Conservation (phyloP, 768 basidiomycete genomes). For the Leucocoprinus birnbaumii region DNA sequence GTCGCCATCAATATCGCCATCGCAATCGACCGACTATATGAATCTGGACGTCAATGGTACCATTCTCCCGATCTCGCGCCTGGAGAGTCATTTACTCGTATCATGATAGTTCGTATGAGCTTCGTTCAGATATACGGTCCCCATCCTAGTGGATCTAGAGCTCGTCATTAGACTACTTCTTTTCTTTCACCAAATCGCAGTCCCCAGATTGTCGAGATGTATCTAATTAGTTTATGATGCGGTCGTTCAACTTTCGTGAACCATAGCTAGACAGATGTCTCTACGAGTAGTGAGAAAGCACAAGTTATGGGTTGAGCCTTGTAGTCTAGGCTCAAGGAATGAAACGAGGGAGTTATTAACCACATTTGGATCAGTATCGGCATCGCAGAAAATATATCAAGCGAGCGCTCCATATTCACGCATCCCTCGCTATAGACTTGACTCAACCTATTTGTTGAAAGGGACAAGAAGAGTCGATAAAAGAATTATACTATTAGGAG, state of each 20-base stretch:
- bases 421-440: neutral
- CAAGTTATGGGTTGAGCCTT: neutral
- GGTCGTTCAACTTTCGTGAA: neutral
- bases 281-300: too few relatives aligned
- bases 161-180: neutral
- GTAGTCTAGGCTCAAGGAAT: neutral
- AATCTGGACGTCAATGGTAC: neutral
- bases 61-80: neutral
- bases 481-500: constrained; percentile 2
- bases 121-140: neutral
- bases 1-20: constrained; percentile 1
- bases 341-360: neutral
- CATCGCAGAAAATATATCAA: neutral
- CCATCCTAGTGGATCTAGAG: neutral
- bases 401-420: neutral
- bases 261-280: too few relatives aligned
- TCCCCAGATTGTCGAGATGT: neutral
- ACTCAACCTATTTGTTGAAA: neutral
- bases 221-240: neutral
- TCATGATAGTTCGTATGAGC: neutral
- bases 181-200: neutral
- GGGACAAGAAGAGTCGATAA: neutral
- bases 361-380: neutral
- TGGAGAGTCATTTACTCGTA: neutral
- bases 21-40: neutral